Conservation (phyloP, 2,329 filamentous ascomycete genomes). For the Alternaria ventricosa region DNA sequence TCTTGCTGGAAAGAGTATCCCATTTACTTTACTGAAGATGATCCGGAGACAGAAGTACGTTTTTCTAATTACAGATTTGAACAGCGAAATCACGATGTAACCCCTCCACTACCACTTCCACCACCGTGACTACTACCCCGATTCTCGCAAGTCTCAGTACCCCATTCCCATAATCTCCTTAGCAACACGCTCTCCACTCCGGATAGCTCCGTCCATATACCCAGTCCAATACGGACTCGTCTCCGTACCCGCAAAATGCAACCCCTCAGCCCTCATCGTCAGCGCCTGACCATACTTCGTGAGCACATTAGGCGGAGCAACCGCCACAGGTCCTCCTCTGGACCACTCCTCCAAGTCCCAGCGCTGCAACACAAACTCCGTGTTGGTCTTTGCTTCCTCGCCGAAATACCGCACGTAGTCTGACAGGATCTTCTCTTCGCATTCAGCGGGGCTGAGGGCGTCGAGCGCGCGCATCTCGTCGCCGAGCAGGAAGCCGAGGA, state of each 20-base stretch:
- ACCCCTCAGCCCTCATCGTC: slow-evolving; percentile 37
- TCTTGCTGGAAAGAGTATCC: not conserved
- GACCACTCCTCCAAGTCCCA: slow-evolving; percentile 33
- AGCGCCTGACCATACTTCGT: slow-evolving; percentile 17
- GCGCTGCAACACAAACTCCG: slow-evolving; percentile 27
- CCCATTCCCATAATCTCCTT: slow-evolving; percentile 47
- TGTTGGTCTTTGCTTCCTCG: slow-evolving; percentile 12
- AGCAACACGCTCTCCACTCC: slow-evolving; percentile 58
- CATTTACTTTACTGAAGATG: not conserved
- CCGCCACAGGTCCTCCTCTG: slow-evolving; percentile 23
- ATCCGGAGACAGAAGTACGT: not conserved
- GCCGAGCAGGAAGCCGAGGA: slow-evolving; percentile 32
- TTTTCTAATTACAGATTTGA: not conserved
- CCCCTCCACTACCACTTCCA: not conserved
- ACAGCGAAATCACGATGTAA: not conserved
- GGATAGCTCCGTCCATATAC: slow-evolving; percentile 65
- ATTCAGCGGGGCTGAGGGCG: not conserved
- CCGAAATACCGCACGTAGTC: slow-evolving; percentile 27
- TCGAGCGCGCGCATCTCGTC: slow-evolving; percentile 27
- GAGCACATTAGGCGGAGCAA: slow-evolving; percentile 22
- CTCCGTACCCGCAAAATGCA: slow-evolving; percentile 65
- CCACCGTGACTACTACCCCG: not conserved
- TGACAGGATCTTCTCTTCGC: slow-evolving; percentile 7
- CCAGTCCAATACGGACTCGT: slow-evolving; percentile 61
- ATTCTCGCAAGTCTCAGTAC: not conserved